These are phyloP conservation scores for Podila minutissima DNA, from an alignment of 192 early-diverging fungal genomes.

Conservation along the genomic window DNA sequence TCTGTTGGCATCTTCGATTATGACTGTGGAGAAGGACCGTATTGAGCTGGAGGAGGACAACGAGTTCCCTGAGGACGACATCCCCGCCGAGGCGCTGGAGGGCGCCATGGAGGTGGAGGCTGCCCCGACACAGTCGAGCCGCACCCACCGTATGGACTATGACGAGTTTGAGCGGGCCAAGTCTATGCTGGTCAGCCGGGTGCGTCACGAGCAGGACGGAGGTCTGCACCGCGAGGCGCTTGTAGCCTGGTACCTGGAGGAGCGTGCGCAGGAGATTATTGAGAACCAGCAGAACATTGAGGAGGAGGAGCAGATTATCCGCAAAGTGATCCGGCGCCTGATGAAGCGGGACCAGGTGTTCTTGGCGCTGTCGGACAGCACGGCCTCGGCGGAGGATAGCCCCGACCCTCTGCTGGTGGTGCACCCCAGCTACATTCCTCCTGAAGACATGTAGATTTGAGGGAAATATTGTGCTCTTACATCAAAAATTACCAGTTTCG, in stretches of 20 bases:
- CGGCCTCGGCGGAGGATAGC: slow-evolving; percentile 27
- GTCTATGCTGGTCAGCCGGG: slow-evolving; percentile 42
- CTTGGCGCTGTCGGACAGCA: slow-evolving; percentile 35
- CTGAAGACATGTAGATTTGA: slow-evolving; percentile 31
- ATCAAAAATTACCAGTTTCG: not conserved
- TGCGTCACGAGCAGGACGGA: slow-evolving; percentile 34
- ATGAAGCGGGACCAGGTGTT: slow-evolving; percentile 48
- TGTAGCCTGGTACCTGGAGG: slow-evolving; percentile 34
- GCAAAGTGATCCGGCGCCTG: slow-evolving; percentile 46
- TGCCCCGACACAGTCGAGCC: slow-evolving; percentile 5
- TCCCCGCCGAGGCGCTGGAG: slow-evolving; percentile 24
- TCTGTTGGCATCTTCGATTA: slow-evolving; percentile 89
- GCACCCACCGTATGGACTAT: slow-evolving; percentile 43
- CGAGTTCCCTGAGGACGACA: slow-evolving; percentile 33
- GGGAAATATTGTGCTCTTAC: not conserved
- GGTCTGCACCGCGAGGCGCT: slow-evolving; percentile 32
- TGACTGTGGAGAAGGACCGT: slow-evolving; percentile 84
- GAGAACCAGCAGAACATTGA: slow-evolving; percentile 31
- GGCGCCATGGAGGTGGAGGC: slow-evolving; percentile 39
- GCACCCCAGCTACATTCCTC: slow-evolving; percentile 47
- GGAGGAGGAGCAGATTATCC: slow-evolving; percentile 36
- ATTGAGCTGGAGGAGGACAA: slow-evolving; percentile 69
- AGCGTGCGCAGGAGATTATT: slow-evolving; percentile 29
- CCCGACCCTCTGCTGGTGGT: slow-evolving; percentile 38
- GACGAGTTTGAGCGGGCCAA: slow-evolving; percentile 49